Conservation (phyloP, 2,329 filamentous ascomycete genomes). For the Lomentospora prolificans region DNA sequence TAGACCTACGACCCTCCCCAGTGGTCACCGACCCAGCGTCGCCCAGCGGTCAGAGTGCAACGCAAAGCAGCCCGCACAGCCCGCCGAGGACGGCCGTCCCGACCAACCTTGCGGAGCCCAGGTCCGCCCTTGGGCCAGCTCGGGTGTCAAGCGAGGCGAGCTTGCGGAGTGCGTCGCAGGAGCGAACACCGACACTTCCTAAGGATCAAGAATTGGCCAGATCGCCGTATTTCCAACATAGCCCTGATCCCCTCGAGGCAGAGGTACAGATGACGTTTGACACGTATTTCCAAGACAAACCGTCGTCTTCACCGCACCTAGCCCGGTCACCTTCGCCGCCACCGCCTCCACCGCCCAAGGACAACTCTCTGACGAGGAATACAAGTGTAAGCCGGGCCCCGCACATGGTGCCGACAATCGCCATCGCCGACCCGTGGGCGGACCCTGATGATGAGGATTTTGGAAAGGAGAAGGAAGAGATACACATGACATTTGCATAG, state of each 20-base stretch:
- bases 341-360: slow-evolving; percentile 21
- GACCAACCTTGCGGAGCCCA: slow-evolving; percentile 29
- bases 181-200: slow-evolving; percentile 7
- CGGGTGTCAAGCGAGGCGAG: not conserved
- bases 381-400: slow-evolving; percentile 18
- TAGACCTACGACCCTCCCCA: slow-evolving; percentile 38
- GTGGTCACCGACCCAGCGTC: not conserved
- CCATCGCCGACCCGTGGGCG: slow-evolving; percentile 57
- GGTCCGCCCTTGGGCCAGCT: slow-evolving; percentile 15
- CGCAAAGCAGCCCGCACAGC: not conserved
- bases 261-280: slow-evolving; percentile 66
- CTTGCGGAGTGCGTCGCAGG: not conserved
- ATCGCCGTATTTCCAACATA: slow-evolving; percentile 5
- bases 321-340: slow-evolving; percentile 9
- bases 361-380: slow-evolving; percentile 14
- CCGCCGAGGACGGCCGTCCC: not conserved
- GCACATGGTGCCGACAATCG: slow-evolving; percentile 29
- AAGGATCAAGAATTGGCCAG: slow-evolving; percentile 5
- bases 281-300: slow-evolving; percentile 41
- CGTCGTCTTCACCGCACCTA: slow-evolving; percentile 11
- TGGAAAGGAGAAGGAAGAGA: slow-evolving; percentile 58
- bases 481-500: slow-evolving; percentile 73
- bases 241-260: slow-evolving; percentile 25
- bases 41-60: not conserved
- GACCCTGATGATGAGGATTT: slow-evolving; percentile 59